phyloP scores from a whole-genome alignment of 495 filamentous ascomycete species.

The Hypomontagnella monticulosa region DNA sequence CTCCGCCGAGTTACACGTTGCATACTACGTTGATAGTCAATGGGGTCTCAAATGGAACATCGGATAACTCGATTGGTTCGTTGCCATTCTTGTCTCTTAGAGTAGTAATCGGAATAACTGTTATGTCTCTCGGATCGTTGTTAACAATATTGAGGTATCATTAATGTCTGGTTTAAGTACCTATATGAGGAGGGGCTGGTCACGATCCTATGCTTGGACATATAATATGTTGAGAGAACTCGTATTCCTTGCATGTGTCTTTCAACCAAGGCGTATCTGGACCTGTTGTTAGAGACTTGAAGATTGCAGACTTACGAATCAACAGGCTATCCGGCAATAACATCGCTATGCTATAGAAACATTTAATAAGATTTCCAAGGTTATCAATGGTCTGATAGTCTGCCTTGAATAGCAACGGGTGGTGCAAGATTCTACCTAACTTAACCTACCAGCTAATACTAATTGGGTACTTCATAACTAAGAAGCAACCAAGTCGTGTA shows the following conservation, averaged over 20 bases:
- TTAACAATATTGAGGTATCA: constrained; percentile 8
- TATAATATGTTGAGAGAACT: constrained; percentile 5
- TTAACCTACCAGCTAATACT: background rate
- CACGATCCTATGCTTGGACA: constrained; percentile 1
- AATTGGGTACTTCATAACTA: no score
- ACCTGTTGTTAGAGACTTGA: background rate
- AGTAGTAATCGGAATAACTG: background rate
- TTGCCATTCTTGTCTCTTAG: background rate
- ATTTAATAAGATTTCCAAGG: background rate
- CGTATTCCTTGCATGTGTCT: constrained; percentile 2
- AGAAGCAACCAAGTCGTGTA: no score
- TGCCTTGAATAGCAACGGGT: background rate
- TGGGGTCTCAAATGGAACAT: background rate
- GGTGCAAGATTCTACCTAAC: background rate
- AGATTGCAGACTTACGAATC: background rate
- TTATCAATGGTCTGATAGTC: constrained; percentile 15
- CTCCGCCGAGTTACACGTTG: constrained; percentile 22
- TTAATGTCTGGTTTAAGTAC: background rate
- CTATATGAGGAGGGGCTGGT: constrained; percentile 15
- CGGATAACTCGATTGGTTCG: background rate
- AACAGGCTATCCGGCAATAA: no score
- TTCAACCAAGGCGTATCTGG: background rate
- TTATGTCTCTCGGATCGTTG: constrained; percentile 1
- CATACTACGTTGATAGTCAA: constrained; percentile 8
- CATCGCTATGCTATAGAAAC: background rate